Evolutionary conservation across 139 green algal genomes (phyloP).

Genomic region (Volvox reticuliferus): DNA sequence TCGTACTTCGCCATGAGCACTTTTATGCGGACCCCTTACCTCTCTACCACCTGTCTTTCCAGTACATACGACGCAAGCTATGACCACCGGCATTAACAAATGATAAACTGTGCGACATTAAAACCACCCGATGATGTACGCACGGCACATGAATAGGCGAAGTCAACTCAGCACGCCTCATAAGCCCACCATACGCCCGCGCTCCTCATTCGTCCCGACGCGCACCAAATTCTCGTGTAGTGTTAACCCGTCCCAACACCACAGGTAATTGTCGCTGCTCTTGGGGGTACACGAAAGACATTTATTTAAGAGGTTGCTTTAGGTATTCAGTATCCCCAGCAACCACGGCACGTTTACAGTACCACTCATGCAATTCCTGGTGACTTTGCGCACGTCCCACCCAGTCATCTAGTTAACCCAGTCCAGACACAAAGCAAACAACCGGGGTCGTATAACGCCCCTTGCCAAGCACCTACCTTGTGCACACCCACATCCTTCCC

Average conservation of each 20-base stretch:
- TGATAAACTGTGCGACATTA: slow-evolving; percentile 7
- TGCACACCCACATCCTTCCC: no score
- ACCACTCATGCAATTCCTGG: background rate
- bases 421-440: no score
- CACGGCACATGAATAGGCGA: slow-evolving; percentile 28
- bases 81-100: background rate
- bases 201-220: background rate
- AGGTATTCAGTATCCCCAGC: background rate
- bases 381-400: background rate
- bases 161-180: slow-evolving; percentile 13
- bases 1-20: no score
- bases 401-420: no score
- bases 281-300: background rate
- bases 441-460: no score
- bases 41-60: background rate
- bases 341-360: slow-evolving; percentile 14
- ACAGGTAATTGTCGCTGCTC: background rate
- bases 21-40: background rate
- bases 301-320: background rate
- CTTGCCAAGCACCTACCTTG: no score
- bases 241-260: background rate
- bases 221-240: background rate
- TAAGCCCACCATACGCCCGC: background rate
- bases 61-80: background rate
- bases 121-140: background rate